Evolutionary conservation across 495 filamentous ascomycete genomes (phyloP).

Genomic region (Sporormia fimetaria): DNA sequence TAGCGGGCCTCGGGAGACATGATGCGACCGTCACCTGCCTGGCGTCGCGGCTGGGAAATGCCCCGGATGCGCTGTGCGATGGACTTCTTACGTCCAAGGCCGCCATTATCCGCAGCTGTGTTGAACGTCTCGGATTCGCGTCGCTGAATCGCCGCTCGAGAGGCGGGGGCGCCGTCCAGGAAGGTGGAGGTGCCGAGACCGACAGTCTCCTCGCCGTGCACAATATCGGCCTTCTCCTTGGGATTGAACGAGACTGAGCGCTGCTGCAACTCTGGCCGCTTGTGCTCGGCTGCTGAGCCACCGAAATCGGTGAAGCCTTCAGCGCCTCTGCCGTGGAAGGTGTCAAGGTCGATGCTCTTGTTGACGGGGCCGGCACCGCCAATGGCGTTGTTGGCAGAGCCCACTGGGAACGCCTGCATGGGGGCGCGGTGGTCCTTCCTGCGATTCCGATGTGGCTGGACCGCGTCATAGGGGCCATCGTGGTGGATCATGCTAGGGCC

Average conservation of each 20-base stretch:
- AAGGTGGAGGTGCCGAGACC: conserved; percentile 94
- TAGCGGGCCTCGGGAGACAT: conserved; percentile 29
- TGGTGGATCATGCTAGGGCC: conserved; percentile 96
- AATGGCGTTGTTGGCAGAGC: conserved; percentile 80
- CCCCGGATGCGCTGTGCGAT: conserved; percentile 54
- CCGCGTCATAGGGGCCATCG: conserved; percentile 96
- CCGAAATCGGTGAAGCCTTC: conserved; percentile 75
- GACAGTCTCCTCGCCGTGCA: conserved; percentile 72
- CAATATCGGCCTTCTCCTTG: conserved; percentile 47
- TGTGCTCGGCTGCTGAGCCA: conserved; percentile 34
- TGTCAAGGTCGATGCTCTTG: conserved; percentile 66
- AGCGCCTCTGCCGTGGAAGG: conserved; percentile 68
- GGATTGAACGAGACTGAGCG: conserved; percentile 45
- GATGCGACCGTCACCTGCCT: conserved; percentile 20
- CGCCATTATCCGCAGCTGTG: conserved; percentile 34
- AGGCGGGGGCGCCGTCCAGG: conserved; percentile 85
- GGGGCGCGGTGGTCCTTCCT: conserved; percentile 73
- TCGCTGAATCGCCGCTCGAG: conserved; percentile 68
- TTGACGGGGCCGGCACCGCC: conserved; percentile 82
- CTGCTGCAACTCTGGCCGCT: conserved; percentile 30
- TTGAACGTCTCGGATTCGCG: conserved; percentile 54
- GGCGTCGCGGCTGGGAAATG: conserved; percentile 31
- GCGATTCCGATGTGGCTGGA: conserved; percentile 89
- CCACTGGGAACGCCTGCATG: conserved; percentile 92
- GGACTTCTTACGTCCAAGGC: conserved; percentile 82